These are phyloP conservation scores for Corinectria fuckeliana DNA, from an alignment of 2,329 filamentous ascomycete species.

Conservation along the genomic window DNA sequence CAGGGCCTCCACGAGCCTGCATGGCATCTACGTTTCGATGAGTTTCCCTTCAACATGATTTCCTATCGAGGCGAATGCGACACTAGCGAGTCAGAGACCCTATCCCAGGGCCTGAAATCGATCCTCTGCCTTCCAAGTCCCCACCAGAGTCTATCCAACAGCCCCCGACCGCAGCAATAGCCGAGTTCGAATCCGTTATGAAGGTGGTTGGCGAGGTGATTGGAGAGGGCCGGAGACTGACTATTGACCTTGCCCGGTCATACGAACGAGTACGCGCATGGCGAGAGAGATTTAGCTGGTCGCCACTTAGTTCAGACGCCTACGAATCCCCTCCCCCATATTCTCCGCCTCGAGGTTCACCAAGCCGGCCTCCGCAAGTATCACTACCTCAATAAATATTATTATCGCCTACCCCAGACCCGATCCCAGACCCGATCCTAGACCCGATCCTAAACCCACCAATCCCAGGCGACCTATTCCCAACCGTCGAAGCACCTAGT, in stretches of 20 bases:
- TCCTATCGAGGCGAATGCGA: not conserved
- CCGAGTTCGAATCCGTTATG: slow-evolving; percentile 3
- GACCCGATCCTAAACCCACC: slow-evolving; percentile 15
- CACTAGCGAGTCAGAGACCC: not conserved
- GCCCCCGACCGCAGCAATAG: not conserved
- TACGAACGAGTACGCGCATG: slow-evolving; percentile 7
- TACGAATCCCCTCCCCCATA: slow-evolving; percentile 15
- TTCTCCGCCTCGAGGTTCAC: slow-evolving; percentile 4
- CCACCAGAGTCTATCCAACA: not conserved
- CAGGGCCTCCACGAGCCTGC: not conserved
- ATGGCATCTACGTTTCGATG: not conserved
- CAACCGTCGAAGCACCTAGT: no score
- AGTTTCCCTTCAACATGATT: not conserved
- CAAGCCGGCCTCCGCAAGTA: not conserved
- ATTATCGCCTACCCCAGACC: slow-evolving; percentile 2
- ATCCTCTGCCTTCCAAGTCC: not conserved
- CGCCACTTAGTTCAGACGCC: slow-evolving; percentile 12
- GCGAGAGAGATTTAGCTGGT: slow-evolving; percentile 6
- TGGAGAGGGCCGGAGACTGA: not conserved
- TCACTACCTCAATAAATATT: not conserved
- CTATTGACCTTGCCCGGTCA: slow-evolving; percentile 1
- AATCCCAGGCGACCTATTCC: slow-evolving; percentile 5
- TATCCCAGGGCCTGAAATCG: not conserved
- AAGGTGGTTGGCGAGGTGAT: not conserved
- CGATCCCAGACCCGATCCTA: slow-evolving; percentile 5